Percentiles rank a stretch among this genome's conserved stretches.
phyloP scores from a whole-genome alignment of 371 early-diverging fungal species.

The Apophysomyces ossiformis region DNA sequence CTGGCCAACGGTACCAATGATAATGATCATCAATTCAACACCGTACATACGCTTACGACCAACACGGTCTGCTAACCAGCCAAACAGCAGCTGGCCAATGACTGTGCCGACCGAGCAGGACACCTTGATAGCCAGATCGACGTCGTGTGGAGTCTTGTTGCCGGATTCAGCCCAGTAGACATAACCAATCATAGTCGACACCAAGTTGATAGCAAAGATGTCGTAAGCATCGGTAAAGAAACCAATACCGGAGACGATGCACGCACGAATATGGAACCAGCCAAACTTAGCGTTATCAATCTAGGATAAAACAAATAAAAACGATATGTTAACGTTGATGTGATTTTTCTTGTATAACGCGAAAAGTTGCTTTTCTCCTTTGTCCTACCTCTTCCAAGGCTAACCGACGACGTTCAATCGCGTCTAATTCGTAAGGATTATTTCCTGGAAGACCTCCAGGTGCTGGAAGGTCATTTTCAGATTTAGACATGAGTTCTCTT shows the following conservation, averaged over 20 bases:
- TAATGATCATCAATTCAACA: constrained; percentile 78
- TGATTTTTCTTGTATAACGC: not conserved
- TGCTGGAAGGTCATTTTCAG: not conserved
- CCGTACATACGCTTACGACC: constrained; percentile 88
- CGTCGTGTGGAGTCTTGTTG: constrained; percentile 56
- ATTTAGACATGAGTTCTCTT: not conserved
- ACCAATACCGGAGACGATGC: constrained; percentile 86
- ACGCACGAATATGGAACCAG: constrained; percentile 88
- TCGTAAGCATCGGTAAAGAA: constrained; percentile 94
- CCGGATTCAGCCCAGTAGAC: constrained; percentile 57
- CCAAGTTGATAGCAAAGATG: constrained; percentile 81
- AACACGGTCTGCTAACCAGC: constrained; percentile 76
- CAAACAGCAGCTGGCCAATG: constrained; percentile 79
- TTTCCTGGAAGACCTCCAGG: not conserved
- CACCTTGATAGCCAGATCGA: constrained; percentile 74
- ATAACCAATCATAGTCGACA: constrained; percentile 73
- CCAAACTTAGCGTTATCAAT: constrained; percentile 60
- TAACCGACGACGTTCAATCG: constrained; percentile 40
- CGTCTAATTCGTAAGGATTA: constrained; percentile 22
- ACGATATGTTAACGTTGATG: not conserved
- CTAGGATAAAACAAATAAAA: constrained; percentile 18
- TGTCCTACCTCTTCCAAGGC: constrained; percentile 47
- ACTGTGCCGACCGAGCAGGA: constrained; percentile 79
- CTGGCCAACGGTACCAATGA: constrained; percentile 75
- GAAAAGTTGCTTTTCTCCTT: no score